Percentiles rank a stretch among this genome's conserved stretches.
phyloP scores from a whole-genome alignment of 2,329 filamentous ascomycete genomes.

The Lomentospora prolificans region DNA sequence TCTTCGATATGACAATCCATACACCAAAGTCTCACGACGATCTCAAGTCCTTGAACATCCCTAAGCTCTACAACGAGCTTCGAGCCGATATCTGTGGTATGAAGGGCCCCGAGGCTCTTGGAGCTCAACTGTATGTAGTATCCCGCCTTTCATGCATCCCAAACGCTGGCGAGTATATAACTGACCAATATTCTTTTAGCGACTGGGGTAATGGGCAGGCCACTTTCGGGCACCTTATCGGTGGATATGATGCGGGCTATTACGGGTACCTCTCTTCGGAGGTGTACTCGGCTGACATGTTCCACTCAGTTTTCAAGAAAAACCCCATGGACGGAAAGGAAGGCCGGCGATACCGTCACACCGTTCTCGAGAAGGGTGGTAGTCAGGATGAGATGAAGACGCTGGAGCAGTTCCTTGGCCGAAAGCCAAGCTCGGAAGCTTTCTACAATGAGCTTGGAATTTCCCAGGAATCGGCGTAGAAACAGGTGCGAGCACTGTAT shows the following conservation, averaged over 20 bases:
- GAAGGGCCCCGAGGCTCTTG: slow-evolving; percentile 61
- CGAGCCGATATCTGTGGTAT: slow-evolving; percentile 62
- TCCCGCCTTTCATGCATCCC: too few relatives aligned
- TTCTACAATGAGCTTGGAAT: slow-evolving; percentile 70
- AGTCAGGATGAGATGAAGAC: slow-evolving; percentile 74
- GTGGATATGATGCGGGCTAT: slow-evolving; percentile 78
- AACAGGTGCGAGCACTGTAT: neutral
- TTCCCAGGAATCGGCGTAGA: neutral
- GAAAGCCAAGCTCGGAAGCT: slow-evolving; percentile 66
- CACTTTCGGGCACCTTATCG: slow-evolving; percentile 73
- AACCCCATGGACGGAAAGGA: slow-evolving; percentile 69
- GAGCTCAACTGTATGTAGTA: slow-evolving; percentile 44
- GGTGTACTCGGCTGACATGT: slow-evolving; percentile 82
- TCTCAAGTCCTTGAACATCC: slow-evolving; percentile 55
- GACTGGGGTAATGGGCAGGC: slow-evolving; percentile 70
- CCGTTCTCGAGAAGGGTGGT: slow-evolving; percentile 67
- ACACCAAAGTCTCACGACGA: slow-evolving; percentile 58
- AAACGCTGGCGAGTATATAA: neutral
- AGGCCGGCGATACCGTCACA: slow-evolving; percentile 67
- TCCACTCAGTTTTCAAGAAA: slow-evolving; percentile 67
- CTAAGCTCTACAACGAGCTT: slow-evolving; percentile 61
- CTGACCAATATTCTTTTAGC: slow-evolving; percentile 21
- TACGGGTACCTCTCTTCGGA: slow-evolving; percentile 67
- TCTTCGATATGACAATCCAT: slow-evolving; percentile 78
- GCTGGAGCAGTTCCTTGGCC: slow-evolving; percentile 66